A percentile compares a stretch with the other conserved stretches of the same genome.
Evolutionary conservation across 2,329 filamentous ascomycete genomes (phyloP).

Genomic region (Paecilomyces variotii): DNA sequence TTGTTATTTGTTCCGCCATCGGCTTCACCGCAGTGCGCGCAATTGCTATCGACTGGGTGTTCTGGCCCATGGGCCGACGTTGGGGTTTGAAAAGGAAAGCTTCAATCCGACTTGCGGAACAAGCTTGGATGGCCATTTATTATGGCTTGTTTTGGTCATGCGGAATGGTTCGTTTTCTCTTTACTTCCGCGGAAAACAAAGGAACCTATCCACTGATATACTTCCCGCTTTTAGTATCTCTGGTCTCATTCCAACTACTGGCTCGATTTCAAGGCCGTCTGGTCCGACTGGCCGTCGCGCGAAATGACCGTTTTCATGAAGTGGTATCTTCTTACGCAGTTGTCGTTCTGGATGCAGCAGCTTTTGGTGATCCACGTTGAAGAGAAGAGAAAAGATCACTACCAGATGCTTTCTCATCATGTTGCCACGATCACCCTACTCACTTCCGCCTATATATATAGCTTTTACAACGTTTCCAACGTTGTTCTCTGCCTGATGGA

Average conservation of each 20-base stretch:
- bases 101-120: constrained; percentile 79
- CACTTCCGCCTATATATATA: constrained; percentile 74
- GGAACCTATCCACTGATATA: not conserved
- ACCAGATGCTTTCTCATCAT: constrained; percentile 94
- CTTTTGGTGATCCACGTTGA: constrained; percentile 92
- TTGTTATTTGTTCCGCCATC: constrained; percentile 70
- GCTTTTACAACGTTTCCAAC: constrained; percentile 79
- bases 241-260: constrained; percentile 71
- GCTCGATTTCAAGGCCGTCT: constrained; percentile 68
- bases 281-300: constrained; percentile 75
- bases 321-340: constrained; percentile 81
- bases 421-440: constrained; percentile 80
- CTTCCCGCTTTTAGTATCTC: constrained; percentile 55
- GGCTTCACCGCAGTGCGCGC: constrained; percentile 82
- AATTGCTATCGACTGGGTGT: constrained; percentile 75
- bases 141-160: constrained; percentile 73
- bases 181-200: constrained; percentile 1
- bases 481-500: constrained; percentile 91
- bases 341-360: constrained; percentile 90
- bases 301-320: constrained; percentile 70
- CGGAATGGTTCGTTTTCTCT: constrained; percentile 59
- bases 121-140: constrained; percentile 85
- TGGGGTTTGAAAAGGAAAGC: constrained; percentile 73
- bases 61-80: constrained; percentile 66
- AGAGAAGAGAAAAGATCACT: constrained; percentile 86